phyloP scores from a whole-genome alignment of 768 basidiomycete species.

The Tricholomella constricta region DNA sequence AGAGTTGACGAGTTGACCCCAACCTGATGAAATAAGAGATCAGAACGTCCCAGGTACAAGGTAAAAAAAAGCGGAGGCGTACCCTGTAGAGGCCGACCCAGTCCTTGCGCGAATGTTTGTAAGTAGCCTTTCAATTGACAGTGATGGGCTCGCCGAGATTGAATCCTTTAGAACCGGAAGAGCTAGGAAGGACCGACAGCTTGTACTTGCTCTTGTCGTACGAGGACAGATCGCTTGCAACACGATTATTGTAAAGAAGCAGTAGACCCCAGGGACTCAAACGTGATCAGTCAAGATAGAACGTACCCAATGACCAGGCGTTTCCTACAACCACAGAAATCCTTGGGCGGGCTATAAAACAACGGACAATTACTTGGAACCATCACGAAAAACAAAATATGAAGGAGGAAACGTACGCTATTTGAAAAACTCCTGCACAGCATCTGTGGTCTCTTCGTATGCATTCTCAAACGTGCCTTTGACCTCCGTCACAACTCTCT shows the following conservation, averaged over 20 bases:
- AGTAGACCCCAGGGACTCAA: not conserved
- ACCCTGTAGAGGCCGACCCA: conserved; percentile 96
- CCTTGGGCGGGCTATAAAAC: conserved; percentile 71
- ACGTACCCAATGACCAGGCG: conserved; percentile 89
- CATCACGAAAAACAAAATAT: not conserved
- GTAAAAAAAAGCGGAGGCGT: no score
- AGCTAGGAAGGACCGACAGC: conserved; percentile 56
- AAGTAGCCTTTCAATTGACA: conserved; percentile 86
- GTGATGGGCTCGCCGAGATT: conserved; percentile 90
- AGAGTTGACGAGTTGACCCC: conserved; percentile 84
- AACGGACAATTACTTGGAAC: conserved; percentile 14
- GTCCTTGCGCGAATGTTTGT: conserved; percentile 84
- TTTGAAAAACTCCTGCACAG: conserved; percentile 89
- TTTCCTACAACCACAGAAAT: conserved; percentile 88
- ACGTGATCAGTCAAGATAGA: not conserved
- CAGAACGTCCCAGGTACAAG: no score
- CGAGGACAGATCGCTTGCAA: conserved; percentile 78
- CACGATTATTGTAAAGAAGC: conserved; percentile 60
- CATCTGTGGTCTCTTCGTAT: conserved; percentile 93
- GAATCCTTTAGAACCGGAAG: conserved; percentile 60
- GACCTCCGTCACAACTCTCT: conserved; percentile 81
- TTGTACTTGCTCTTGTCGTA: conserved; percentile 84
- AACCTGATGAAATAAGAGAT: conserved; percentile 44
- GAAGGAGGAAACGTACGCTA: conserved; percentile 63
- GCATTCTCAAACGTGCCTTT: conserved; percentile 96